These are phyloP conservation scores for Tetrapisispora phaffii DNA, from an alignment of 805 yeast species.

Conservation along the genomic window DNA sequence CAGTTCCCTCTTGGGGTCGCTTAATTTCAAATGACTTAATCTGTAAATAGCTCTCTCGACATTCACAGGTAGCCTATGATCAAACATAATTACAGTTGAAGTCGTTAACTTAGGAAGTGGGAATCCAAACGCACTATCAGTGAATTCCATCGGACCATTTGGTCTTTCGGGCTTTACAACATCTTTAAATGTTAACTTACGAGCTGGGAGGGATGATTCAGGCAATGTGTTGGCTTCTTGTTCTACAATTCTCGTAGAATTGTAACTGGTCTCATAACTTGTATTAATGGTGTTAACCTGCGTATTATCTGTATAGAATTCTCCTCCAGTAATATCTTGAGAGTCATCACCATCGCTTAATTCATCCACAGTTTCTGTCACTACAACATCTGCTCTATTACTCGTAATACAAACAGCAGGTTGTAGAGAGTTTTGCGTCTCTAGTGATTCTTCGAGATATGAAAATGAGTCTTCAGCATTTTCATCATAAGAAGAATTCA, in stretches of 20 bases:
- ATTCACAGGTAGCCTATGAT: slow-evolving; percentile 82
- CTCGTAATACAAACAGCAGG: slow-evolving; percentile 4
- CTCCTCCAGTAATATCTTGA: slow-evolving; percentile 7
- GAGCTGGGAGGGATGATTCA: slow-evolving; percentile 16
- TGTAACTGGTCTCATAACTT: not conserved
- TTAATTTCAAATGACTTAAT: slow-evolving; percentile 82
- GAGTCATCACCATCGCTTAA: slow-evolving; percentile 10
- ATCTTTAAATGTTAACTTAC: slow-evolving; percentile 30
- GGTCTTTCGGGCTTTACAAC: slow-evolving; percentile 34
- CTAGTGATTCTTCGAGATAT: not conserved
- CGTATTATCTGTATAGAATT: not conserved
- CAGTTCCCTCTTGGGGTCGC: slow-evolving; percentile 85
- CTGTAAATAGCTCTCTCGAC: slow-evolving; percentile 94
- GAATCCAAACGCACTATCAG: slow-evolving; percentile 81
- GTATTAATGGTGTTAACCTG: not conserved
- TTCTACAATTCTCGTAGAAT: not conserved
- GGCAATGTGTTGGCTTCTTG: slow-evolving; percentile 8
- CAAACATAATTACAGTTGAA: slow-evolving; percentile 71
- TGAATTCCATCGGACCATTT: slow-evolving; percentile 48
- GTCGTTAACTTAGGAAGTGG: slow-evolving; percentile 74
- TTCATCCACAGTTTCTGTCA: slow-evolving; percentile 10
- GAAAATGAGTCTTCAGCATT: not conserved
- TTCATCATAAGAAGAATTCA: not conserved
- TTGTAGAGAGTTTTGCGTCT: not conserved
- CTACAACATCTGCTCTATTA: not conserved